Conservation (phyloP, 192 early-diverging fungal genomes). For the Coemansia sp. region DNA sequence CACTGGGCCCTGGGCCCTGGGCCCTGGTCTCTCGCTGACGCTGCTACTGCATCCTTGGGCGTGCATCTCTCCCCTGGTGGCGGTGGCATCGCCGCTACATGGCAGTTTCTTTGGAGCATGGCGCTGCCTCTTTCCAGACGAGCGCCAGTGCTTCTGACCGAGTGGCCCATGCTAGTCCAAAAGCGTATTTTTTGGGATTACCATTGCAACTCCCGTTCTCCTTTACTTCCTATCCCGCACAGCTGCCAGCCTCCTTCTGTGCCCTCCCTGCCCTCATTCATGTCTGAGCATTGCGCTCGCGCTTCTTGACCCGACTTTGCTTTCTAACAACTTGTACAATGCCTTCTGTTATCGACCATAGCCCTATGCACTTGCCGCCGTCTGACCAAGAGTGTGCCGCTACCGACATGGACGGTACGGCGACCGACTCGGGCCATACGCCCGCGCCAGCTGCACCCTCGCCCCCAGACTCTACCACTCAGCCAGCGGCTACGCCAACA, state of each 20-base stretch:
- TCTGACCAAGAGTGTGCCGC: slow-evolving; percentile 5
- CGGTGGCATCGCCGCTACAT: slow-evolving; percentile 4
- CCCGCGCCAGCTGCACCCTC: slow-evolving; percentile 1
- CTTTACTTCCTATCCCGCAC: background rate
- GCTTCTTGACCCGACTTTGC: slow-evolving; percentile 17
- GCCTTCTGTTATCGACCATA: slow-evolving; percentile 7
- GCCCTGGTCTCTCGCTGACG: background rate
- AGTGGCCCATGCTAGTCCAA: slow-evolving; percentile 1
- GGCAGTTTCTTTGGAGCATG: slow-evolving; percentile 1
- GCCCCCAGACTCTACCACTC: background rate
- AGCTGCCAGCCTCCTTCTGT: background rate
- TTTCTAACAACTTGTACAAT: slow-evolving; percentile 17
- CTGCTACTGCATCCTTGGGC: background rate
- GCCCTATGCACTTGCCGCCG: slow-evolving; percentile 14
- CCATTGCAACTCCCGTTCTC: background rate
- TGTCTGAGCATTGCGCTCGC: background rate
- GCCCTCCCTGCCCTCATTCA: background rate
- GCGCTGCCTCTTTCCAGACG: background rate
- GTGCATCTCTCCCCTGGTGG: background rate
- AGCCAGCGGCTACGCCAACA: background rate
- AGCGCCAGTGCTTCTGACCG: background rate
- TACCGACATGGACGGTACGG: slow-evolving; percentile 3
- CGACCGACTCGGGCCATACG: background rate
- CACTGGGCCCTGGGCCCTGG: slow-evolving; percentile 3
- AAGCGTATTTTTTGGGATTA: slow-evolving; percentile 4